Evolutionary conservation across 202 grass and related monocot species (phyloP).

Genomic region (Elaeis oleifera): DNA sequence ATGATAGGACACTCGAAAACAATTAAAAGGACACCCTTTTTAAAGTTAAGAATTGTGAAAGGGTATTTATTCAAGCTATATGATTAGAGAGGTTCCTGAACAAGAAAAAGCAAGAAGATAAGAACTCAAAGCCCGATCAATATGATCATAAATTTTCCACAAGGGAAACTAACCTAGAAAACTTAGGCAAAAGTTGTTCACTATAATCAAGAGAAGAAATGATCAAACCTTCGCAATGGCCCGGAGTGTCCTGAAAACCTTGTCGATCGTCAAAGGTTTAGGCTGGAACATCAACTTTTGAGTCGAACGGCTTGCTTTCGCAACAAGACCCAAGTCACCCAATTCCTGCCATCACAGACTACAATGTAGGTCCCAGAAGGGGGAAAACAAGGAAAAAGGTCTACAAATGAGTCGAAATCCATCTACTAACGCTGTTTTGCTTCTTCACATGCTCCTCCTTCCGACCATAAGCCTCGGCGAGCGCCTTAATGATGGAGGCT

Average conservation of each 20-base stretch:
- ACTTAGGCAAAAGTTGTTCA: too few relatives aligned
- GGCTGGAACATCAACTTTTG: slow-evolving; percentile 92
- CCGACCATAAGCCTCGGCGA: slow-evolving; percentile 83
- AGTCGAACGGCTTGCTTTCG: slow-evolving; percentile 80
- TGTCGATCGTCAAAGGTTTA: slow-evolving; percentile 64
- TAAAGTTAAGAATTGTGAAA: too few relatives aligned
- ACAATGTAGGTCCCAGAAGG: neutral
- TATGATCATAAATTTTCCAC: too few relatives aligned
- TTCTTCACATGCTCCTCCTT: slow-evolving; percentile 98
- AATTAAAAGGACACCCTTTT: too few relatives aligned
- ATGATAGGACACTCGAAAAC: too few relatives aligned
- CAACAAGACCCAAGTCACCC: slow-evolving; percentile 93
- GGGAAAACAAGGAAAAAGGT: neutral
- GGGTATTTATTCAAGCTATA: too few relatives aligned
- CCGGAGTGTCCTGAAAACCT: slow-evolving; percentile 62
- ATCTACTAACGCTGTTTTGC: slow-evolving; percentile 51
- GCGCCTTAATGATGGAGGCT: slow-evolving; percentile 76
- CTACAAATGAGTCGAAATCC: neutral
- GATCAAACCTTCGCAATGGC: slow-evolving; percentile 72
- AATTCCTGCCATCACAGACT: slow-evolving; percentile 47
- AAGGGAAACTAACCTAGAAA: too few relatives aligned
- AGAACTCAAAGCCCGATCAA: too few relatives aligned
- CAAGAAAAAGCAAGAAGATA: too few relatives aligned
- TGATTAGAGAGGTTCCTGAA: too few relatives aligned
- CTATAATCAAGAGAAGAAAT: slow-evolving; percentile 16